Conservation (phyloP, 169 alveolate species). For the Perkinsus chesapeaki region DNA sequence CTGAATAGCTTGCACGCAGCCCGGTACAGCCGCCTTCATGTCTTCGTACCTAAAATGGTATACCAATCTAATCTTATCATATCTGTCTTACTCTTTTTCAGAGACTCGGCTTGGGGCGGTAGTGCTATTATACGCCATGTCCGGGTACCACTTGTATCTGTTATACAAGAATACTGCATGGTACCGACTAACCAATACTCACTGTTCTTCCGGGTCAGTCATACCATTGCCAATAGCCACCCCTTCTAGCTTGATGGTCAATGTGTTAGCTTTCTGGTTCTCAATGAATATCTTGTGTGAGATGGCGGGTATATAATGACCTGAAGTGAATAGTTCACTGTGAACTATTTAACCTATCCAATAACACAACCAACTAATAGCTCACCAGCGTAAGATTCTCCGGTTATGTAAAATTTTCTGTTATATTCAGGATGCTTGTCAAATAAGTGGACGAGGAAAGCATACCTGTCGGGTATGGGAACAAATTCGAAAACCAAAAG, state of each 20-base stretch:
- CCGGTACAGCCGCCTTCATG: slow-evolving; percentile 33
- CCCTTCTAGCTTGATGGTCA: slow-evolving; percentile 44
- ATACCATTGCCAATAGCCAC: slow-evolving; percentile 73
- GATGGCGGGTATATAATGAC: slow-evolving; percentile 32
- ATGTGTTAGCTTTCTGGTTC: slow-evolving; percentile 14
- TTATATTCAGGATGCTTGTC: slow-evolving; percentile 37
- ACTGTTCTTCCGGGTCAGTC: slow-evolving; percentile 48
- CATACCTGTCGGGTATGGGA: not conserved
- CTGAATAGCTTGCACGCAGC: slow-evolving; percentile 44
- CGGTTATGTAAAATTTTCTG: slow-evolving; percentile 59
- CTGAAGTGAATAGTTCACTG: too few relatives aligned
- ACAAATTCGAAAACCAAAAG: not conserved
- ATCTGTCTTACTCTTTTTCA: slow-evolving; percentile 25
- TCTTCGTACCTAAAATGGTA: not conserved
- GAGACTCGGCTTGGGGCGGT: slow-evolving; percentile 37
- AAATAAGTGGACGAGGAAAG: slow-evolving; percentile 46
- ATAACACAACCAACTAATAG: not conserved
- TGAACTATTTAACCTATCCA: not conserved
- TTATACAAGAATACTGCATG: not conserved
- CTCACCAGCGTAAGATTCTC: slow-evolving; percentile 63
- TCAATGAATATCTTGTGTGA: not conserved
- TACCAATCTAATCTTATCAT: slow-evolving; percentile 1
- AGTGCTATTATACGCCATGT: slow-evolving; percentile 51
- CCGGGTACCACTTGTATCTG: slow-evolving; percentile 48
- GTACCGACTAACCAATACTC: not conserved